phyloP scores from a whole-genome alignment of 2,329 filamentous ascomycete species.

The Pestalotiopsis sp. region DNA sequence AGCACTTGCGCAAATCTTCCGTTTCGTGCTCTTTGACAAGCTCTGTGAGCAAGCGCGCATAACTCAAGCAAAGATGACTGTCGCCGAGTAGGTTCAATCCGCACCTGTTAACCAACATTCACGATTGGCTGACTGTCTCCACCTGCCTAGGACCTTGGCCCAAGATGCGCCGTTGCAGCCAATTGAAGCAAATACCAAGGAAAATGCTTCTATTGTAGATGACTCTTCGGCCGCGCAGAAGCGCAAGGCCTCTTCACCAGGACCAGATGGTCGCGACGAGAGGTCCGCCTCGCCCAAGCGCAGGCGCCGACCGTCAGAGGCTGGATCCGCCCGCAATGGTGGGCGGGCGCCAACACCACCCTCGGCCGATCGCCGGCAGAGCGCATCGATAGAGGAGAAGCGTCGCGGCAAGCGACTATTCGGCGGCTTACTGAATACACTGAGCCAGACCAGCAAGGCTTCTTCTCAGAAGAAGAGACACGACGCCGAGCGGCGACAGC shows the following conservation, averaged over 20 bases:
- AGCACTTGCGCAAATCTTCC: neutral
- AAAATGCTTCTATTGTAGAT: neutral
- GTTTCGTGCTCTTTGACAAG: too few relatives aligned
- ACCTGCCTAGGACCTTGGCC: constrained; percentile 14
- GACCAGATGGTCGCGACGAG: constrained; percentile 16
- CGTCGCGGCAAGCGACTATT: constrained; percentile 85
- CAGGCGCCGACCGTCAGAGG: constrained; percentile 18
- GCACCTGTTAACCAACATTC: neutral
- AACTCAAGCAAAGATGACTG: neutral
- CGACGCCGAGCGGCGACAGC: constrained; percentile 81
- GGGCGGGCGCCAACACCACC: constrained; percentile 8
- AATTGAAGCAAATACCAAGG: neutral
- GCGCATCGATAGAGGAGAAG: constrained; percentile 67
- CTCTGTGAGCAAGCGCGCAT: too few relatives aligned
- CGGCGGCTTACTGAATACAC: constrained; percentile 74
- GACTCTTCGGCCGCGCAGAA: constrained; percentile 21
- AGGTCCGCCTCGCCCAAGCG: constrained; percentile 26
- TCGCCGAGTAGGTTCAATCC: constrained; percentile 4
- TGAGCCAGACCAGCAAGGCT: constrained; percentile 69
- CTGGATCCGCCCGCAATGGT: constrained; percentile 18
- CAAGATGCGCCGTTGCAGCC: constrained; percentile 9
- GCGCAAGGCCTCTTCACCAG: constrained; percentile 30
- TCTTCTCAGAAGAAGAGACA: constrained; percentile 67
- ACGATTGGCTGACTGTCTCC: constrained; percentile 11
- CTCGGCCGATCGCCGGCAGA: constrained; percentile 36